Conservation (phyloP, 2,329 filamentous ascomycete species). For the Stagonosporopsis cucurbitacearum region DNA sequence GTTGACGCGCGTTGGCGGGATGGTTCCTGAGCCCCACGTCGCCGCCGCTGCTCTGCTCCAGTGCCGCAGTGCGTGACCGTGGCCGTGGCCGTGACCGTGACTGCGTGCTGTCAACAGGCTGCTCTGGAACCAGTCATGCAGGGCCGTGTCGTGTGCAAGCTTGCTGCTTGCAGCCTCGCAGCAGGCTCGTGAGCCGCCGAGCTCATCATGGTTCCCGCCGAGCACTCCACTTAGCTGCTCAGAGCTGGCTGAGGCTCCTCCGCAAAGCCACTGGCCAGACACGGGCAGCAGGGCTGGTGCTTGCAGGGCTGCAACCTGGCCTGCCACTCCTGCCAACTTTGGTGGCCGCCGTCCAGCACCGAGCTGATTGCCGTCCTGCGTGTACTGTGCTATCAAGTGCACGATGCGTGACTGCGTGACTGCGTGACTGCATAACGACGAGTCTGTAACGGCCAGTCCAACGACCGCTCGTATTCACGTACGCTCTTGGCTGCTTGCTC, state of each 20-base stretch:
- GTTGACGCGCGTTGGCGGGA: conserved; percentile 15
- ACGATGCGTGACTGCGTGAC: background rate
- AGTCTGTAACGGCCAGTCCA: too few species aligned
- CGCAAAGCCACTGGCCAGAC: conserved; percentile 5
- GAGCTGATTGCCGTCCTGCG: background rate
- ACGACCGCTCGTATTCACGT: conserved; percentile 12
- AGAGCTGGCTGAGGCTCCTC: too few species aligned
- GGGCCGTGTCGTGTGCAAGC: background rate
- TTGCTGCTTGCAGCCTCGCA: background rate
- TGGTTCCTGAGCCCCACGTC: conserved; percentile 9
- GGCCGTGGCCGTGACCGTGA: too few species aligned
- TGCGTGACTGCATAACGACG: background rate
- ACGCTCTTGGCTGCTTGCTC: background rate
- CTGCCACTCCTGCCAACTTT: conserved; percentile 10
- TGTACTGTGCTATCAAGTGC: background rate
- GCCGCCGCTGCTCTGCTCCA: background rate
- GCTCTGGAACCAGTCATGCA: background rate
- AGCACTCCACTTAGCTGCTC: conserved; percentile 9
- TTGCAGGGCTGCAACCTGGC: background rate
- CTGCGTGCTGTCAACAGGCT: too few species aligned
- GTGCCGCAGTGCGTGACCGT: too few species aligned
- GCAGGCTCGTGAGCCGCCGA: conserved; percentile 6
- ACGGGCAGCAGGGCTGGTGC: conserved; percentile 12
- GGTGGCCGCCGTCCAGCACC: background rate
- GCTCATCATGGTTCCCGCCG: conserved; percentile 7